Evolutionary conservation across 2,329 filamentous ascomycete species (phyloP), one percentile per base, ranked within the genome.

Genomic region (Pseudocercospora fuligena): DNA sequence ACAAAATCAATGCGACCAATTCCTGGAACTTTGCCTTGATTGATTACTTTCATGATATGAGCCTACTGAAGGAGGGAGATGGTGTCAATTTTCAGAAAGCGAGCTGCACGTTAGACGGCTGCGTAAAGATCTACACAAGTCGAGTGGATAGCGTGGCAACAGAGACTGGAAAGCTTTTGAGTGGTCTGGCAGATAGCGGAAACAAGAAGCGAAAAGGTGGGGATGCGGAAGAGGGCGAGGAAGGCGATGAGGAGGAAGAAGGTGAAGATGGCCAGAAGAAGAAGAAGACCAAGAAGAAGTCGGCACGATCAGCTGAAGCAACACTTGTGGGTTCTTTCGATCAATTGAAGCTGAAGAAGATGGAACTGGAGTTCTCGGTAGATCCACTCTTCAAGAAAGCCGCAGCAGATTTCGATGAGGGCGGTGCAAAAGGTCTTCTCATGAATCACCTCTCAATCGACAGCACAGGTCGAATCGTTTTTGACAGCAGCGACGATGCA

Each of bases 1-100:
- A 99, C 75, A 85, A 85, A 78, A 99, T 99, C 85, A 99, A 98
- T 78, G 94, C 95, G 58, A 89, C 91, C 66, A 99, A 99, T 80
- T 97, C 94, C 31, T 99, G 95, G 95, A 98, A 98, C 80, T 98
- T 99, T 81, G 95, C 95, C n/a, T 87, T 99, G 19, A 99, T 99
- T 77, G 95, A 99, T 80, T 99, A 99, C 81, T 99, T 99, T 76
- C 94, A 99, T 80, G 95, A 99, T 76, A 98, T 99, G 95, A 97
- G 93, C 1, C 83, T 99, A 51, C 84, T 99, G 57, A 97, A 97
- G 78, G 95, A 99, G 77, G 95, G 95, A 31, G 93, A 99, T 70
- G 91, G 94, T 14, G 94, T 99, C 80, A 99, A 99, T 79, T 99
- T 99, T 74, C 95, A 99, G 78, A 97, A 97, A 79, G 95, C 95